Evolutionary conservation across 2,329 filamentous ascomycete genomes (phyloP).

Genomic region (Trichoderma guizhouense): DNA sequence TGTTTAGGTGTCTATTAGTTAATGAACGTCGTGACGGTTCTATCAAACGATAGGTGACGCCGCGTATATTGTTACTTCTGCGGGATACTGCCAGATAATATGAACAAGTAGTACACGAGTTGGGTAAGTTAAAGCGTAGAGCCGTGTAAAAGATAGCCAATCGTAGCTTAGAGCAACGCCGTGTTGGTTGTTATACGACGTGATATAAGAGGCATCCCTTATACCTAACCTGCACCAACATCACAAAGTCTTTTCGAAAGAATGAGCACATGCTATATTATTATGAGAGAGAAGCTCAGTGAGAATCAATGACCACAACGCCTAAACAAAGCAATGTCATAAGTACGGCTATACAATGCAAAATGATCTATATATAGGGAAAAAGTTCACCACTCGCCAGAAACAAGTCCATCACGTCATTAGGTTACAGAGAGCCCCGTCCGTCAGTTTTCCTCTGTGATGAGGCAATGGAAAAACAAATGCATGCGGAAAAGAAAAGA

Average conservation of each 20-base stretch:
- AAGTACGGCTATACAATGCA: slow-evolving; percentile 19
- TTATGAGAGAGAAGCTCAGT: not conserved
- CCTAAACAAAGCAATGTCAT: slow-evolving; percentile 11
- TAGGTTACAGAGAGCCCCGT: not conserved
- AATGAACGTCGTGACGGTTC: not conserved
- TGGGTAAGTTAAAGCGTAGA: not conserved
- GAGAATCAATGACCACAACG: slow-evolving; percentile 13
- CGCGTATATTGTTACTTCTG: not conserved
- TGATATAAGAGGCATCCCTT: not conserved
- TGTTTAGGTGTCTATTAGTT: not conserved
- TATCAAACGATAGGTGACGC: not conserved
- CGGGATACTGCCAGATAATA: not conserved
- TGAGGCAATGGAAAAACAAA: not conserved
- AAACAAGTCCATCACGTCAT: slow-evolving; percentile 2
- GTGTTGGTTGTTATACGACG: no score
- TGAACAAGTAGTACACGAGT: not conserved
- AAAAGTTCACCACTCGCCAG: not conserved
- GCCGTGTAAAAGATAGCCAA: not conserved
- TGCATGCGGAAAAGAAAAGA: not conserved
- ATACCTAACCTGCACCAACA: not conserved
- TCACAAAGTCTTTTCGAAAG: not conserved
- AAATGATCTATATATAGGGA: slow-evolving; percentile 18
- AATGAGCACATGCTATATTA: not conserved
- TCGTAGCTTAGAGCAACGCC: not conserved
- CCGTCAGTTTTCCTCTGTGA: not conserved